Percentiles rank a stretch among this genome's conserved stretches.
These are phyloP conservation scores for Lanmaoa rubissima DNA, from an alignment of 768 basidiomycete species.

Conservation along the genomic window DNA sequence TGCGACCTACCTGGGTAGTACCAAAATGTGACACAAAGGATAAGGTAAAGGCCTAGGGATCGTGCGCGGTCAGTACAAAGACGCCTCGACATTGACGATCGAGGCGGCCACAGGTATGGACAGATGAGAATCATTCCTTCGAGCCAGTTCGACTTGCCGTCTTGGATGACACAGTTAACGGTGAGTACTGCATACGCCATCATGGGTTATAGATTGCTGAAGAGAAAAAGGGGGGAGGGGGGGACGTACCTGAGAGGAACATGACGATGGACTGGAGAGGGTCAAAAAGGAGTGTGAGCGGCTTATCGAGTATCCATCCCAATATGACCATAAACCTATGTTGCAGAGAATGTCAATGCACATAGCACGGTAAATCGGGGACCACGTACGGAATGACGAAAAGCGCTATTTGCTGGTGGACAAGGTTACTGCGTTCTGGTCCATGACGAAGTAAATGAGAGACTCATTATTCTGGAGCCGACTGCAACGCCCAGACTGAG, in stretches of 20 bases:
- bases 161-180: conserved; percentile 71
- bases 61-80: conserved; percentile 2
- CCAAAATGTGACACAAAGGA: conserved; percentile 55
- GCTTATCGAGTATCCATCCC: conserved; percentile 79
- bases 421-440: not conserved
- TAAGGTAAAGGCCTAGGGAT: conserved; percentile 47
- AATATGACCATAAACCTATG: conserved; percentile 69
- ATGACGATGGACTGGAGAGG: conserved; percentile 65
- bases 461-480: conserved; percentile 78
- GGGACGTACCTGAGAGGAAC: conserved; percentile 24
- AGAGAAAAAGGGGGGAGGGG: not conserved
- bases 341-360: conserved; percentile 10
- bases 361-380: not conserved
- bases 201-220: not conserved
- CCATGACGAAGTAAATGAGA: not conserved
- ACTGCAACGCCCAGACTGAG: conserved; percentile 89
- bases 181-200: conserved; percentile 56
- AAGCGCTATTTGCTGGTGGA: conserved; percentile 64
- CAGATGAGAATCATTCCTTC: conserved; percentile 80
- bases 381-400: conserved; percentile 59
- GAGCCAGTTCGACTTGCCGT: conserved; percentile 56
- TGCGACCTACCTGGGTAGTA: conserved; percentile 44
- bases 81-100: not conserved
- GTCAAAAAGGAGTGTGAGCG: conserved; percentile 80
- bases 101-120: conserved; percentile 21